phyloP scores from a whole-genome alignment of 345 rosid species.

The Noccaea caerulescens region DNA sequence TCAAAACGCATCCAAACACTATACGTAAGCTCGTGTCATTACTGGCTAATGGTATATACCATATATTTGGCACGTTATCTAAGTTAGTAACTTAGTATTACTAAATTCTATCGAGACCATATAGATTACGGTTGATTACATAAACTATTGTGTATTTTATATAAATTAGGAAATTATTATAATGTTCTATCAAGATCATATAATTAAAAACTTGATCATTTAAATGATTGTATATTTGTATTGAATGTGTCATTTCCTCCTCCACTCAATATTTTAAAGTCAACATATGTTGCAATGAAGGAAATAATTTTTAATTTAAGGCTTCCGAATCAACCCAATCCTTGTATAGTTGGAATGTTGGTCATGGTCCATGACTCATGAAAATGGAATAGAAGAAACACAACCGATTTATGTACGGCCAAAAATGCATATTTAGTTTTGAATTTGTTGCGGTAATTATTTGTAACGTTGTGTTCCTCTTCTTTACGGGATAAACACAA shows the following conservation, averaged over 20 bases:
- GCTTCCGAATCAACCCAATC: background rate
- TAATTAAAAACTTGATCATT: constrained; percentile 4
- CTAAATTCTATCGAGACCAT: background rate
- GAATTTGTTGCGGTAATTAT: background rate
- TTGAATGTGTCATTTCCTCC: constrained; percentile 2
- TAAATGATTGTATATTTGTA: constrained; percentile 14
- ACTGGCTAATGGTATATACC: constrained; percentile 12
- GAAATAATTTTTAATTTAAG: constrained; percentile 6
- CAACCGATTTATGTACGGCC: background rate
- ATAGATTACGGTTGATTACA: background rate
- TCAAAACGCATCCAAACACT: constrained; percentile 37
- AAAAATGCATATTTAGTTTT: background rate
- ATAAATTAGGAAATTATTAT: background rate
- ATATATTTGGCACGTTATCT: constrained; percentile 1
- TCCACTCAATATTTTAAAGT: constrained; percentile 21
- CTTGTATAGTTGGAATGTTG: background rate
- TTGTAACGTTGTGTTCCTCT: background rate
- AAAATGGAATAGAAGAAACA: background rate
- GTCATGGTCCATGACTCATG: background rate
- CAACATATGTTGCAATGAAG: constrained; percentile 18
- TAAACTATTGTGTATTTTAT: background rate
- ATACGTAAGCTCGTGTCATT: constrained; percentile 16
- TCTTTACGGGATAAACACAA: background rate
- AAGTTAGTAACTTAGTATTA: constrained; percentile 7
- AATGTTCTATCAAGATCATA: background rate